A percentile compares a stretch with the other conserved stretches of the same genome.
phyloP scores from a whole-genome alignment of 257 asterid genomes.

The Nicotiana obtusifolia region DNA sequence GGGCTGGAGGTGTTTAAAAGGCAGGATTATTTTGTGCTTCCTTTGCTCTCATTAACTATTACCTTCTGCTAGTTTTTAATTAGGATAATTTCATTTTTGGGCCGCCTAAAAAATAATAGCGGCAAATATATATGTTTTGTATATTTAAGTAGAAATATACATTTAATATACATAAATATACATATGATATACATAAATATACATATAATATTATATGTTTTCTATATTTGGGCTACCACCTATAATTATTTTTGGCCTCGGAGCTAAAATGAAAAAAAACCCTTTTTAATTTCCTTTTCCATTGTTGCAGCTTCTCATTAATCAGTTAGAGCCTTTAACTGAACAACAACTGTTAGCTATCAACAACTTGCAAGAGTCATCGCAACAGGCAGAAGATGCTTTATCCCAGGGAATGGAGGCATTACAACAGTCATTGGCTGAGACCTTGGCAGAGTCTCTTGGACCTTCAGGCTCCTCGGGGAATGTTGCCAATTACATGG shows the following conservation, averaged over 20 bases:
- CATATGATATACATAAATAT: too few relatives aligned
- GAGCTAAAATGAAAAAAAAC: too few relatives aligned
- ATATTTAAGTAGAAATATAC: too few relatives aligned
- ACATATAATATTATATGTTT: too few relatives aligned
- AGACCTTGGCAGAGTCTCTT: conserved; percentile 83
- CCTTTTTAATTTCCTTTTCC: not conserved
- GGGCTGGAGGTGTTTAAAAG: not conserved
- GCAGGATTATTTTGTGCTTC: too few relatives aligned
- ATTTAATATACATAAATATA: too few relatives aligned
- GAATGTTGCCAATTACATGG: conserved; percentile 91
- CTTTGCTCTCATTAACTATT: not conserved
- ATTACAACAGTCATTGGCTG: conserved; percentile 85
- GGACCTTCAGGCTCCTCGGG: conserved; percentile 77
- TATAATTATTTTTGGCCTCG: too few relatives aligned
- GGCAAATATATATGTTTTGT: too few relatives aligned
- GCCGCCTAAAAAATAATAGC: too few relatives aligned
- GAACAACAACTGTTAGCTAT: conserved; percentile 82
- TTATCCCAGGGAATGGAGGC: conserved; percentile 98
- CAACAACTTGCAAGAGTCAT: conserved; percentile 79
- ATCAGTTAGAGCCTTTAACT: conserved; percentile 87
- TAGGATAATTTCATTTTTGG: too few relatives aligned
- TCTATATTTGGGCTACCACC: too few relatives aligned
- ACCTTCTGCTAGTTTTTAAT: conserved; percentile 1
- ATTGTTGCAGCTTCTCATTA: conserved; percentile 64
- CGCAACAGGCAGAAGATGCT: conserved; percentile 94